Base-by-base conservation (phyloP, 2,329 filamentous ascomycete genomes). In the Fusarium redolens region DNA sequence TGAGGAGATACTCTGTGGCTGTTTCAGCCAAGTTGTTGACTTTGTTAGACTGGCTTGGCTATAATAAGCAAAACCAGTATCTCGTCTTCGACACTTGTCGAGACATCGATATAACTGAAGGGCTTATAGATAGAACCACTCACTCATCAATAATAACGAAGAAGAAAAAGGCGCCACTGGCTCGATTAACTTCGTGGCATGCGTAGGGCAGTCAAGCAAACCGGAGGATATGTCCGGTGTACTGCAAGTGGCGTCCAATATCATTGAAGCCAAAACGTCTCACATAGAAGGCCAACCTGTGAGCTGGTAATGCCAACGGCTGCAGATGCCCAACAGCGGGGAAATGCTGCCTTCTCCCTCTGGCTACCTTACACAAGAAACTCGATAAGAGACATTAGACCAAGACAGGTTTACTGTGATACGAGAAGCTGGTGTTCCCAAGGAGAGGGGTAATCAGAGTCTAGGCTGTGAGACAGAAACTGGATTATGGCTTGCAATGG, bases 401-500 rank as follows among this genome's bases (percentile, higher is more conserved):
- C 61, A 52, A 54, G 45, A 52, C 50, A 59, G 31, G 33, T 25
- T 41, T 50, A 40, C 38, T 13, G 65, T 61, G 55, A 38, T 47
- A 58, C 48, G 11, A 31, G 43, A 30, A 56, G 31, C 40, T 47
- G 45, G 43, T 56, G 52, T 47, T 54, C 50, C 37, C 22, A 28
- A 13, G 17, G 30, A 55, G 67, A 67, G 45, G 67, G 52, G 67
- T 40, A 56, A 56, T 43, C n/a, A 45, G 47, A 69, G 67, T 63
- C 61, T 43, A 51, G 54, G 55, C 35, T 25, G 68, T 57, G 54
- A 54, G 30, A 65, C 55, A 65, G 41, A 37, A 31, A 58, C 61
- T 58, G 57, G 47, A 71, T 61, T 70, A 57, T 65, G 55, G 47
- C 47, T 50, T 73, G 30, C 17, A 61, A 55, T 55, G 43, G 69